Evolutionary conservation across 768 basidiomycete genomes (phyloP).

Genomic region (Suillus clintonianus): DNA sequence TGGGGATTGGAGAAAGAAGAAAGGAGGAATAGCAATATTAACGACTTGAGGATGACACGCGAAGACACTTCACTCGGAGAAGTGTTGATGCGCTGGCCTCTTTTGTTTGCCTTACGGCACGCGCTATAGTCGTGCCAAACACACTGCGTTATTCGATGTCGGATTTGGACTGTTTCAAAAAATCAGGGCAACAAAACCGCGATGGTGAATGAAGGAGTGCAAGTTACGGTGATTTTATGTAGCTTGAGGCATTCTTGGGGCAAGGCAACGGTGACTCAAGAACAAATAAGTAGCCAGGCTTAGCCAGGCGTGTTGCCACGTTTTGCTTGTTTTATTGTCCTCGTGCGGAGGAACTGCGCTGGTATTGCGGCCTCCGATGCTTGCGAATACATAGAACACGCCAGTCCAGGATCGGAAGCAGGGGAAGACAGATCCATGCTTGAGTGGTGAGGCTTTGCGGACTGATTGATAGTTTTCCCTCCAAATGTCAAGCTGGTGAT

Average conservation of each 20-base stretch:
- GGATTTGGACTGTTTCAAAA: constrained; percentile 17
- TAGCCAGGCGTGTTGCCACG: constrained; percentile 15
- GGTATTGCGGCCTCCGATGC: constrained; percentile 25
- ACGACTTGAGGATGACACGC: constrained; percentile 13
- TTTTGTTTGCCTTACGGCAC: constrained; percentile 37
- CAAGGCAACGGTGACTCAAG: constrained; percentile 12
- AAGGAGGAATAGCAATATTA: constrained; percentile 9
- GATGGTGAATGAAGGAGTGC: constrained; percentile 1
- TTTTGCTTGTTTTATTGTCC: constrained; percentile 16
- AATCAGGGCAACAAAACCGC: constrained; percentile 18
- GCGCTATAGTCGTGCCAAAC: constrained; percentile 24
- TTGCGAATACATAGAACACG: constrained; percentile 3
- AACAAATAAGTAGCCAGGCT: constrained; percentile 10
- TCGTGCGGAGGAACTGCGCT: constrained; percentile 20
- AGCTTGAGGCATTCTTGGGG: constrained; percentile 10
- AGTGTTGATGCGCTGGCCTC: constrained; percentile 11
- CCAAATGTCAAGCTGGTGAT: constrained; percentile 5
- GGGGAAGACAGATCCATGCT: constrained; percentile 24
- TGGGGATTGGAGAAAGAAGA: constrained; percentile 14
- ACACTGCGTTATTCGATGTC: constrained; percentile 5
- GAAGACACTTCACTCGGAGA: constrained; percentile 26
- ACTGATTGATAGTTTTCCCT: constrained; percentile 3
- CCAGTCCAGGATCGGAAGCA: constrained; percentile 2
- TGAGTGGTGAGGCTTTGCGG: constrained; percentile 21
- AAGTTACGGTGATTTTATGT: constrained; percentile 9